phyloP scores from a whole-genome alignment of 345 rosid genomes.

The Salix arbutifolia region DNA sequence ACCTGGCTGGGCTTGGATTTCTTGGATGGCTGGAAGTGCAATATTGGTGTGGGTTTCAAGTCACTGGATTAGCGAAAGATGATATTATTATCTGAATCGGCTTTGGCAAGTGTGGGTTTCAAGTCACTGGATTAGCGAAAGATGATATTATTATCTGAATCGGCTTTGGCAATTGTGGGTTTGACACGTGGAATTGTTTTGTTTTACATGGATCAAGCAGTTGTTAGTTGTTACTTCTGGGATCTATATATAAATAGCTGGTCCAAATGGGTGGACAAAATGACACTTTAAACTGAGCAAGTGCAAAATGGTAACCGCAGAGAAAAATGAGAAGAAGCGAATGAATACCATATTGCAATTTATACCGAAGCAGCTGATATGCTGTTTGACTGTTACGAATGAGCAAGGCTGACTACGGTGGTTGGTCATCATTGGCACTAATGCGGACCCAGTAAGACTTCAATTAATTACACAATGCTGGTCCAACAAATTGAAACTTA shows the following conservation, averaged over 20 bases:
- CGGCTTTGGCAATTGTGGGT: neutral
- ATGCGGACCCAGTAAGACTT: neutral
- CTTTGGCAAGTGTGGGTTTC: too few relatives aligned
- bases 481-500: neutral
- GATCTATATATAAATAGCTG: neutral
- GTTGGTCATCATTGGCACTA: neutral
- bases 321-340: neutral
- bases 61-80: constrained; percentile 48
- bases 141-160: too few relatives aligned
- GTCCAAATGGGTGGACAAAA: neutral
- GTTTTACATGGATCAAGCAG: neutral
- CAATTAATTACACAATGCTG: neutral
- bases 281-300: neutral
- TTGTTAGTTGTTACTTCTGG: neutral
- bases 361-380: neutral
- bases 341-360: neutral
- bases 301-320: neutral
- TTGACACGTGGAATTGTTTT: too few relatives aligned
- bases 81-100: too few relatives aligned
- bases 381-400: neutral
- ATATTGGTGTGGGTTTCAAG: constrained; percentile 58
- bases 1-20: constrained; percentile 83
- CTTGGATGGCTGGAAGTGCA: constrained; percentile 62
- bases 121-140: too few relatives aligned
- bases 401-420: neutral